Conservation (phyloP, 2,329 filamentous ascomycete genomes). For the Alternaria ventricosa region DNA sequence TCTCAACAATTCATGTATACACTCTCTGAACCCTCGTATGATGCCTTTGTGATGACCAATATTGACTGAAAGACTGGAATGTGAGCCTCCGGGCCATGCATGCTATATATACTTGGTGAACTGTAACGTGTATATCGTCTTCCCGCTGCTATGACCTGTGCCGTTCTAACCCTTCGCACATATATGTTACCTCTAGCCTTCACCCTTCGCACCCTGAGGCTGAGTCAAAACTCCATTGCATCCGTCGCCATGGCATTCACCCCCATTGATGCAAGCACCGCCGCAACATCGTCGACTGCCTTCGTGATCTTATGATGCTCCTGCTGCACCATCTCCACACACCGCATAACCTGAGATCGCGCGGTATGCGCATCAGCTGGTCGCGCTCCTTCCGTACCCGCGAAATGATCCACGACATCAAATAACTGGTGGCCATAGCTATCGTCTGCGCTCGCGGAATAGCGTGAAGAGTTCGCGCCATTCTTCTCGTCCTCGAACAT, state of each 20-base stretch:
- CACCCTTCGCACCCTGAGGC: background rate
- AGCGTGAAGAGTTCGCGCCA: background rate
- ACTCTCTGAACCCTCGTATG: background rate
- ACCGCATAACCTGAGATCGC: background rate
- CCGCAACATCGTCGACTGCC: background rate
- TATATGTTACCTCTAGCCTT: background rate
- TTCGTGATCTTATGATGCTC: background rate
- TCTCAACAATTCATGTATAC: background rate
- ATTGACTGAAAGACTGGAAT: background rate
- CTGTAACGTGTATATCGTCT: too few species aligned
- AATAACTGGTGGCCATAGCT: background rate
- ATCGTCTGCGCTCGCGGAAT: background rate
- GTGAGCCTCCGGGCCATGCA: background rate
- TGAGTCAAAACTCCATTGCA: background rate
- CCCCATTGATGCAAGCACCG: background rate
- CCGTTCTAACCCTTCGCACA: rapidly evolving
- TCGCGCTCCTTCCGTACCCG: background rate
- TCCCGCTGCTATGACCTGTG: background rate
- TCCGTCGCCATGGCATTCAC: background rate
- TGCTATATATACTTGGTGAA: rapidly evolving
- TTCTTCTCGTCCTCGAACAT: background rate
- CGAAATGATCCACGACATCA: background rate
- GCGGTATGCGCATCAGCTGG: background rate
- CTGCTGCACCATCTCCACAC: background rate
- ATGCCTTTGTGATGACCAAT: background rate